Evolutionary conservation across 371 early-diverging fungal genomes (phyloP).

Genomic region (Mucor circinelloides): DNA sequence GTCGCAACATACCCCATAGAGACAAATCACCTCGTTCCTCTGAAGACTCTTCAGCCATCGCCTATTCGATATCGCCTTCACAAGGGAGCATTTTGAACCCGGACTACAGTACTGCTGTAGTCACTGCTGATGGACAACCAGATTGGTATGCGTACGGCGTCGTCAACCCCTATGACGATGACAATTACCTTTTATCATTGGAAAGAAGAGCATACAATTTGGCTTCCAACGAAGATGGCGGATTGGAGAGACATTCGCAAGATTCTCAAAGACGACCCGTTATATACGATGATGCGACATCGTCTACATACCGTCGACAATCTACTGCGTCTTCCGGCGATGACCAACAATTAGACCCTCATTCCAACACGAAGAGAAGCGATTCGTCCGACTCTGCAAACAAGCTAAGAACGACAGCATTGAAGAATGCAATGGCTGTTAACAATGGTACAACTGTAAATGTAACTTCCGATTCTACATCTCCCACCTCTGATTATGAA

Average conservation of each 20-base stretch:
- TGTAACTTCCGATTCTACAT: not conserved
- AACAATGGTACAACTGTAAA: not conserved
- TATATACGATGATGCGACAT: not conserved
- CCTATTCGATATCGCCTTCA: not conserved
- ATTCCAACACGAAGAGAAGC: conserved; percentile 32
- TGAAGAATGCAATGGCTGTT: conserved; percentile 43
- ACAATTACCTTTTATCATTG: conserved; percentile 43
- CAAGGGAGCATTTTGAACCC: not conserved
- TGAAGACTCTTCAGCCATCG: conserved; percentile 1
- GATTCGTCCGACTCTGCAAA: conserved; percentile 11
- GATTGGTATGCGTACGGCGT: conserved; percentile 37
- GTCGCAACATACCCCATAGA: not conserved
- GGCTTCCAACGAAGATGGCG: conserved; percentile 9
- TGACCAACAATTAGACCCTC: conserved; percentile 6
- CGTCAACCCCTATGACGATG: conserved; percentile 29
- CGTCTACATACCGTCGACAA: not conserved
- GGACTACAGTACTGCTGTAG: not conserved
- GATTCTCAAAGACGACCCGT: not conserved
- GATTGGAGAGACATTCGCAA: conserved; percentile 4
- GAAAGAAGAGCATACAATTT: conserved; percentile 43
- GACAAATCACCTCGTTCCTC: conserved; percentile 2
- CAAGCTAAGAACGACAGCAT: conserved; percentile 36
- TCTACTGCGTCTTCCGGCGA: not conserved
- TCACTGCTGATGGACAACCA: not conserved
- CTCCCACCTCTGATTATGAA: not conserved